Conservation (phyloP, 148 eudicot species). For the Beta vulgaris region DNA sequence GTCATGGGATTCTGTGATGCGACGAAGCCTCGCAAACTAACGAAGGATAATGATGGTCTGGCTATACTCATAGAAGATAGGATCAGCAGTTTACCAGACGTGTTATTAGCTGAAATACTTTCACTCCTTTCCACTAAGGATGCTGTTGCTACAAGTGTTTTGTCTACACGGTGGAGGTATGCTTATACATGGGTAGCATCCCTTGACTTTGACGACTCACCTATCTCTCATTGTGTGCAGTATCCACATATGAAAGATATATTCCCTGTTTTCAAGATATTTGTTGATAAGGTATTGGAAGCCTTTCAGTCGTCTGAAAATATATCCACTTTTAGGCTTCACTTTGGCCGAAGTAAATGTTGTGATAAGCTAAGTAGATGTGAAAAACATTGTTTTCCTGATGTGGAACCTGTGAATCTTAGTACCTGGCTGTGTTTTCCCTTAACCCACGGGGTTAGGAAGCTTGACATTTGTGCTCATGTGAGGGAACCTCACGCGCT, state of each 20-base stretch:
- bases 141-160: constrained; percentile 3
- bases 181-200: constrained; percentile 9
- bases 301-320: constrained; percentile 1
- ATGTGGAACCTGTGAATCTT: neutral
- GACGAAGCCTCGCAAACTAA: neutral
- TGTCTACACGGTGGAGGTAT: constrained; percentile 11
- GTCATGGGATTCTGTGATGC: neutral
- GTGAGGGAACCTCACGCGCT: neutral
- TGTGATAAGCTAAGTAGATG: neutral
- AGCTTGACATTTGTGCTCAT: constrained; percentile 12
- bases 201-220: constrained; percentile 19
- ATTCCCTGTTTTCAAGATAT: neutral
- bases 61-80: too few relatives aligned
- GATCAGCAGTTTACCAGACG: constrained; percentile 11
- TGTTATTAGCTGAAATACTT: constrained; percentile 1
- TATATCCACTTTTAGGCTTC: constrained; percentile 18
- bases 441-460: constrained; percentile 4
- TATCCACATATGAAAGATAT: neutral
- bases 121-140: constrained; percentile 26
- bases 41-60: too few relatives aligned
- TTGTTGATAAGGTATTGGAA: constrained; percentile 13
- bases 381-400: neutral
- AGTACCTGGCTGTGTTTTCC: constrained; percentile 13
- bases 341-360: neutral
- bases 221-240: neutral